Conservation (phyloP, 2,329 filamentous ascomycete genomes). For the Fusarium anthophilum region DNA sequence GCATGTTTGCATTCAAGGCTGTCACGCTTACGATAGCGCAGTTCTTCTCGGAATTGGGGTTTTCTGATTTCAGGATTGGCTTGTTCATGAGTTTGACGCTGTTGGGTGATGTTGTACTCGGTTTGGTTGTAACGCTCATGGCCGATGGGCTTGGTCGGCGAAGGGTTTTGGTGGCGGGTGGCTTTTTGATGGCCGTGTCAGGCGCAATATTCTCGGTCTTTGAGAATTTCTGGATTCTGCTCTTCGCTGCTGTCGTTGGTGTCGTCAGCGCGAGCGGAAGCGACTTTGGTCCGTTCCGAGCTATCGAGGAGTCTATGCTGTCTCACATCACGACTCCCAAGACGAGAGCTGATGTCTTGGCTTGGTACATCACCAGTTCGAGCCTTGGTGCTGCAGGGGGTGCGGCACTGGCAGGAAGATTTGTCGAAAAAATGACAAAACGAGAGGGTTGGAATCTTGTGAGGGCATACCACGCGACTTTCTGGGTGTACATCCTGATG, state of each 20-base stretch:
- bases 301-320: slow-evolving; percentile 72
- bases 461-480: slow-evolving; percentile 65
- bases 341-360: slow-evolving; percentile 69
- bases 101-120: slow-evolving; percentile 67
- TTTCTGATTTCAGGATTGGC: slow-evolving; percentile 68
- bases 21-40: slow-evolving; percentile 69
- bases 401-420: slow-evolving; percentile 60
- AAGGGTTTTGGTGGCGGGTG: slow-evolving; percentile 62
- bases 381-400: slow-evolving; percentile 65
- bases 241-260: slow-evolving; percentile 67
- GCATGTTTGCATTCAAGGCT: slow-evolving; percentile 72
- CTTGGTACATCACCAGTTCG: slow-evolving; percentile 70
- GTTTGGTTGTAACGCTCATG: slow-evolving; percentile 65
- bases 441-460: slow-evolving; percentile 58
- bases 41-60: slow-evolving; percentile 65
- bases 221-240: slow-evolving; percentile 67
- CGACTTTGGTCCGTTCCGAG: slow-evolving; percentile 74
- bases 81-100: slow-evolving; percentile 73
- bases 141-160: slow-evolving; percentile 68
- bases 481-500: slow-evolving; percentile 67
- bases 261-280: slow-evolving; percentile 70
- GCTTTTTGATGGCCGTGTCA: slow-evolving; percentile 65
- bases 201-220: slow-evolving; percentile 63
- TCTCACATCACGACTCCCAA: slow-evolving; percentile 66
- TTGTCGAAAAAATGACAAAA: slow-evolving; percentile 59